Conservation (phyloP, 106 monocot species). For the Dioscorea zingiberensis region DNA sequence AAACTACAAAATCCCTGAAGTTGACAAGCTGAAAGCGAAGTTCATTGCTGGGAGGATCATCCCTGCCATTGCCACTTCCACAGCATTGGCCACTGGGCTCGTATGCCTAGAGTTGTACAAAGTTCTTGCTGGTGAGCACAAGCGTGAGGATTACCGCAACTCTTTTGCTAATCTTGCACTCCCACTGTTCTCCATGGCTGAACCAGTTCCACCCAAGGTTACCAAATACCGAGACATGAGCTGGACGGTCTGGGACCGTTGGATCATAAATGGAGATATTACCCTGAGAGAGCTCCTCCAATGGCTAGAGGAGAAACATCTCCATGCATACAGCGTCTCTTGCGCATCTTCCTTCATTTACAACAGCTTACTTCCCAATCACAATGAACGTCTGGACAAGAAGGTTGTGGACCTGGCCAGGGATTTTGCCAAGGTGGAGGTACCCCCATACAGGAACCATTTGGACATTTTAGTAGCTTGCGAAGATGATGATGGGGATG, state of each 20-base stretch:
- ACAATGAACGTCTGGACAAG: constrained; percentile 49
- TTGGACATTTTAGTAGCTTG: constrained; percentile 56
- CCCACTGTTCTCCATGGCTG: constrained; percentile 54
- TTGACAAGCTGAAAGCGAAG: constrained; percentile 60
- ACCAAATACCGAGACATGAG: constrained; percentile 35
- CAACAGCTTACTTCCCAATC: constrained; percentile 53
- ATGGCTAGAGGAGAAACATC: constrained; percentile 53
- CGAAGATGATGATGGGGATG: constrained; percentile 53
- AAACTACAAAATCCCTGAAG: constrained; percentile 60
- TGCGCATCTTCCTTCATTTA: constrained; percentile 45
- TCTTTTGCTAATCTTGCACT: constrained; percentile 57
- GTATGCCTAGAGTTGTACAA: constrained; percentile 66
- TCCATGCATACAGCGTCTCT: constrained; percentile 58
- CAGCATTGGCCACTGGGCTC: constrained; percentile 59
- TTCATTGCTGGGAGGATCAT: constrained; percentile 59
- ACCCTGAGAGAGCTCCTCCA: constrained; percentile 58
- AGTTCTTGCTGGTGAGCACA: constrained; percentile 47
- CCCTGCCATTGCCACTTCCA: constrained; percentile 55
- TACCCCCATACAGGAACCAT: constrained; percentile 32
- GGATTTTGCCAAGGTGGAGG: constrained; percentile 57
- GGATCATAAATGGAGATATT: constrained; percentile 38
- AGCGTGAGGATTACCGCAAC: constrained; percentile 54
- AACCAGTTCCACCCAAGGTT: constrained; percentile 53
- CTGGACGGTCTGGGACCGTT: constrained; percentile 58
- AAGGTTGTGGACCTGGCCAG: constrained; percentile 55